Conservation (phyloP, 2,329 filamentous ascomycete species). For the Hypoxylon sp. region DNA sequence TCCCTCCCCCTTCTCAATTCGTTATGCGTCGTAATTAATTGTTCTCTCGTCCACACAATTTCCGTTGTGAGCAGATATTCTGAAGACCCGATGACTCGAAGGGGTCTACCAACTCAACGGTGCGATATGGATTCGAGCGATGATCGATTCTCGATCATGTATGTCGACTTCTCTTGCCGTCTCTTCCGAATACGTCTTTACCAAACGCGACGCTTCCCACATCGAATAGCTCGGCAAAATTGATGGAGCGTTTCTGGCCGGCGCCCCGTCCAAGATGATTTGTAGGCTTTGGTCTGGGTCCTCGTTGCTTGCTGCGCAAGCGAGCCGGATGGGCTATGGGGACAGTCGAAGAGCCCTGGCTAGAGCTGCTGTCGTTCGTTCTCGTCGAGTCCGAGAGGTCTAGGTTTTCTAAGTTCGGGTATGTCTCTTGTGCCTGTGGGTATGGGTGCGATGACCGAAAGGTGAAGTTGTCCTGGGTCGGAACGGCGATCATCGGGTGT, state of each 20-base stretch:
- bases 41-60: conserved; percentile 15
- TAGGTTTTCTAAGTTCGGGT: conserved; percentile 73
- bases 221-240: conserved; percentile 83
- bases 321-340: conserved; percentile 52
- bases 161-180: conserved; percentile 67
- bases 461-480: conserved; percentile 74
- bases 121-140: conserved; percentile 26
- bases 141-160: conserved; percentile 51
- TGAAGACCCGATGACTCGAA: not conserved
- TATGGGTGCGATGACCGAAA: conserved; percentile 77
- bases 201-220: conserved; percentile 73
- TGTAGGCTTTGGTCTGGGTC: conserved; percentile 49
- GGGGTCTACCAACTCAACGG: conserved; percentile 12
- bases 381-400: conserved; percentile 68
- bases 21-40: conserved; percentile 32
- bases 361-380: conserved; percentile 57
- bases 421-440: conserved; percentile 69
- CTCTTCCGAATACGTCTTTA: conserved; percentile 70
- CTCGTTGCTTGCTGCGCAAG: conserved; percentile 45
- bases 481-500: conserved; percentile 62
- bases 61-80: not conserved
- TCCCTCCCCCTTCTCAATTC: conserved; percentile 19
- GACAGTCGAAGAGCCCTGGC: conserved; percentile 50
- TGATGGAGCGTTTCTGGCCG: conserved; percentile 80
- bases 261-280: conserved; percentile 72